phyloP scores from a whole-genome alignment of 768 basidiomycete species.

The Pleurotus pulmonarius region DNA sequence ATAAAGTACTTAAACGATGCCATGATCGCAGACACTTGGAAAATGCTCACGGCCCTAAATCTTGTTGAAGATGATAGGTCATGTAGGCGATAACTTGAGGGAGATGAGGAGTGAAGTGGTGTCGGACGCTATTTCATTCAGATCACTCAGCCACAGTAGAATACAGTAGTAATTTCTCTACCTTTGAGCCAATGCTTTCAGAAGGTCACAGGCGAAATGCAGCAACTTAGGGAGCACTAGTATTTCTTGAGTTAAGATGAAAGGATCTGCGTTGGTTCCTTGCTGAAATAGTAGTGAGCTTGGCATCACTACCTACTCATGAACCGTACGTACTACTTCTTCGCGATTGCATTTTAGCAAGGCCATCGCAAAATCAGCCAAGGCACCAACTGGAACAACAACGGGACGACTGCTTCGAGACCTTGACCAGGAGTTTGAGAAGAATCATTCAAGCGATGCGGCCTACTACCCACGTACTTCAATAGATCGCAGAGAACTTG shows the following conservation, averaged over 20 bases:
- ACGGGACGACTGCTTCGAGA: constrained; percentile 58
- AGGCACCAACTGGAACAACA: constrained; percentile 60
- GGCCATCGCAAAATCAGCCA: constrained; percentile 49
- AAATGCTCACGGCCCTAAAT: constrained; percentile 39
- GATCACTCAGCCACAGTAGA: constrained; percentile 5
- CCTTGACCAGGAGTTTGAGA: constrained; percentile 30
- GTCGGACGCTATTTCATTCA: constrained; percentile 38
- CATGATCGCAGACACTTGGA: background rate
- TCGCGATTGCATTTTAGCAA: constrained; percentile 47
- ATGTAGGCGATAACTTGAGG: constrained; percentile 51
- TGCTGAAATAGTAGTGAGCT: background rate
- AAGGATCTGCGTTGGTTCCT: background rate
- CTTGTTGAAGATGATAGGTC: constrained; percentile 60
- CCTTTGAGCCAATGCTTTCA: constrained; percentile 2
- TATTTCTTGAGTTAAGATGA: background rate
- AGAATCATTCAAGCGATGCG: background rate
- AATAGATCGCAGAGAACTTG: constrained; percentile 52
- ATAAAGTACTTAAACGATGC: background rate
- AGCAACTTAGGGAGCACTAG: background rate
- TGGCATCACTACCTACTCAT: no score
- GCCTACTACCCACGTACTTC: constrained; percentile 31
- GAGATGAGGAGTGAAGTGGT: constrained; percentile 52
- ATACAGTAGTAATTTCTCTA: background rate
- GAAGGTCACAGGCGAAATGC: background rate
- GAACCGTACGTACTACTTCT: constrained; percentile 31